phyloP scores from a whole-genome alignment of 73 alveolate species.

The Uronychia binucleata region DNA sequence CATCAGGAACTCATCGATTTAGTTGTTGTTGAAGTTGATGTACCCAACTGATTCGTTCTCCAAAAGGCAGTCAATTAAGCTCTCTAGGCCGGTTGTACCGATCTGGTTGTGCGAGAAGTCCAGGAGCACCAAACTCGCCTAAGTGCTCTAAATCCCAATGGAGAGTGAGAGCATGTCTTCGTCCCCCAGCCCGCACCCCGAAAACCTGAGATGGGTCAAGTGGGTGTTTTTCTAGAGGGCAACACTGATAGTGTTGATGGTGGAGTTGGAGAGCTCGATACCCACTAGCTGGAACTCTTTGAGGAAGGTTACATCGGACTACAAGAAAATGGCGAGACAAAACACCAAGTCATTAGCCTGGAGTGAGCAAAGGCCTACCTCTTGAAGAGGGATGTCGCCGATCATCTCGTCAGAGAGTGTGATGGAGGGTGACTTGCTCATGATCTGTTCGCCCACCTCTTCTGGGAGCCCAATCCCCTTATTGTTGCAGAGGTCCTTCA shows the following conservation, averaged over 20 bases:
- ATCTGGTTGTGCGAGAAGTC: background rate
- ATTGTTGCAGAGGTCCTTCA: background rate
- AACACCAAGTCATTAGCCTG: background rate
- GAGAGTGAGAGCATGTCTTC: background rate
- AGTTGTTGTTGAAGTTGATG: background rate
- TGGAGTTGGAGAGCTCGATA: background rate
- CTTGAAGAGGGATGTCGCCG: background rate
- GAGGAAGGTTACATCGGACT: background rate
- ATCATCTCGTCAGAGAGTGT: background rate
- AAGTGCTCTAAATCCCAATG: background rate
- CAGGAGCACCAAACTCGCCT: background rate
- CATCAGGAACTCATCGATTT: background rate
- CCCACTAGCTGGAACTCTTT: background rate
- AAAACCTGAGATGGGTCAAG: background rate
- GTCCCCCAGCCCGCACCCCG: background rate
- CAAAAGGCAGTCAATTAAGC: background rate
- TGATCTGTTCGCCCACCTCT: background rate
- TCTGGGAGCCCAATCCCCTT: background rate
- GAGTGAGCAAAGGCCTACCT: background rate
- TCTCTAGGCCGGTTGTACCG: background rate
- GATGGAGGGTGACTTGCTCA: background rate
- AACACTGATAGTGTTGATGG: background rate
- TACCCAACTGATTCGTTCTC: background rate
- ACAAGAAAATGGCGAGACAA: background rate
- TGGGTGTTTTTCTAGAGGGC: background rate